Evolutionary conservation across 73 alveolate species (phyloP).

Genomic region (Strombidium stylifer): DNA sequence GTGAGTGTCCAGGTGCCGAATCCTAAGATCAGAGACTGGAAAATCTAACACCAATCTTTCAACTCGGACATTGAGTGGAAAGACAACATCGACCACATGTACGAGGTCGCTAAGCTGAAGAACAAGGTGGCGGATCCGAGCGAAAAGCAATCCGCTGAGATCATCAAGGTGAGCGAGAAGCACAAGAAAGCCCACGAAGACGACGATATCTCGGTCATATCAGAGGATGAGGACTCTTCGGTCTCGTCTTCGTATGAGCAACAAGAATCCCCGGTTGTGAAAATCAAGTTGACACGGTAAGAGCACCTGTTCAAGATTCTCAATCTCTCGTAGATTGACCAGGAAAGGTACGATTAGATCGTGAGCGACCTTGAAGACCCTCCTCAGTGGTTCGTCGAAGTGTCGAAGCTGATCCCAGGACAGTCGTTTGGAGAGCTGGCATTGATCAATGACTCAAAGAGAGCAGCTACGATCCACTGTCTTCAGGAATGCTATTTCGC

Average conservation of each 20-base stretch:
- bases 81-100: not conserved
- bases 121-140: not conserved
- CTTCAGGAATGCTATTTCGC: constrained; percentile 46
- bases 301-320: not conserved
- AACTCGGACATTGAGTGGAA: no score
- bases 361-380: not conserved
- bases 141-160: no score
- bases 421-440: constrained; percentile 61
- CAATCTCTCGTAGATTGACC: not conserved
- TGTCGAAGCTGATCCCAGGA: constrained; percentile 38
- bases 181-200: no score
- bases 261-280: no score
- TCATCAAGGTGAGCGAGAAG: no score
- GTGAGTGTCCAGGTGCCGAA: constrained; percentile 54
- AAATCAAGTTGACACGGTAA: no score
- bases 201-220: no score
- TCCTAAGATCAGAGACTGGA: constrained; percentile 31
- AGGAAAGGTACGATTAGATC: not conserved
- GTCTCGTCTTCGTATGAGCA: no score
- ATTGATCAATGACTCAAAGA: constrained; percentile 32
- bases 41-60: not conserved
- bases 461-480: constrained; percentile 55
- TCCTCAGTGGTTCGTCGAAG: constrained; percentile 20
- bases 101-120: not conserved
- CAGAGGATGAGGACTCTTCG: no score